phyloP scores from a whole-genome alignment of 1,284 basidiomycete species.

The Sanghuangporus weigelae region DNA sequence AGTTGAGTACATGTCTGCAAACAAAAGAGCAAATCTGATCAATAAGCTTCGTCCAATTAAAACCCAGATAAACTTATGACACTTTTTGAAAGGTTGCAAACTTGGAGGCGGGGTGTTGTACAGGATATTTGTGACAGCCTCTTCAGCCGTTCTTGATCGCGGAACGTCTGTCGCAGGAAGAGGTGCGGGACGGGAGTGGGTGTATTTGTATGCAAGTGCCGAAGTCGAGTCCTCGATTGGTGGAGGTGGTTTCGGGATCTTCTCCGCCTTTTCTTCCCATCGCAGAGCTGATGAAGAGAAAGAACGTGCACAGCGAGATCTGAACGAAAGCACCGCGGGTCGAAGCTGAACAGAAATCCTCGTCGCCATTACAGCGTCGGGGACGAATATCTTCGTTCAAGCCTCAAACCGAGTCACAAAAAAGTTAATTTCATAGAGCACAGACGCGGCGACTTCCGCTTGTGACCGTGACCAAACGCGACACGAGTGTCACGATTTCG shows the following conservation, averaged over 20 bases:
- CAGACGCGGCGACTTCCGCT: background rate
- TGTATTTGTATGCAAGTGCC: constrained; percentile 89
- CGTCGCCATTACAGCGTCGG: background rate
- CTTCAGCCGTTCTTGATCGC: constrained; percentile 78
- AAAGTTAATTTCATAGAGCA: background rate
- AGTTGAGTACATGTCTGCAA: constrained; percentile 89
- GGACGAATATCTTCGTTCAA: background rate
- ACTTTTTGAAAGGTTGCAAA: constrained; percentile 93
- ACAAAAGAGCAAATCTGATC: background rate
- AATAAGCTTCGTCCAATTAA: constrained; percentile 12
- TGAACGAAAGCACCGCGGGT: background rate
- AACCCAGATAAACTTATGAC: constrained; percentile 24
- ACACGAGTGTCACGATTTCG: background rate
- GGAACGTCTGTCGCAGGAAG: constrained; percentile 74
- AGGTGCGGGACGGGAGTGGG: constrained; percentile 70
- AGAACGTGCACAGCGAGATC: background rate
- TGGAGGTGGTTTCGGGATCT: constrained; percentile 48
- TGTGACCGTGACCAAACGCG: background rate
- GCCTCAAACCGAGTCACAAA: background rate
- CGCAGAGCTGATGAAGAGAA: constrained; percentile 4
- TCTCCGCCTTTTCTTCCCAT: background rate
- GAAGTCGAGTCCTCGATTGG: constrained; percentile 88
- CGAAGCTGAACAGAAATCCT: background rate
- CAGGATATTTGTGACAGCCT: constrained; percentile 92
- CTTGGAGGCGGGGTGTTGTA: constrained; percentile 96